A percentile compares a stretch with the other conserved stretches of the same genome.
Evolutionary conservation across 2,329 filamentous ascomycete species (phyloP).

Genomic region (Gaeumannomyces tritici): DNA sequence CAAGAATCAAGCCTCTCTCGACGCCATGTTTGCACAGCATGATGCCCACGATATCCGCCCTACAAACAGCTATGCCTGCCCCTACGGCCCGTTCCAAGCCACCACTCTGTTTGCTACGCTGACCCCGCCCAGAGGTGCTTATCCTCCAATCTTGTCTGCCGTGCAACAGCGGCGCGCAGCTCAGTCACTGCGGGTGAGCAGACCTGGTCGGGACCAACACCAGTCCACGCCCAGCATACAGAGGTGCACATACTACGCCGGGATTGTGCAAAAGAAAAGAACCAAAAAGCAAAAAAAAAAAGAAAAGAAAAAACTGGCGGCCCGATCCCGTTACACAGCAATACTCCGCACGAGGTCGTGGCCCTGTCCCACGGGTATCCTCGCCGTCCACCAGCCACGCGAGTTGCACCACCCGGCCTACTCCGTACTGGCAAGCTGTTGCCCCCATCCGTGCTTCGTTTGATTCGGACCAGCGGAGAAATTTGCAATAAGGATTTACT

Average conservation of each 20-base stretch:
- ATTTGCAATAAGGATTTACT: not conserved
- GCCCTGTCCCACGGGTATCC: not conserved
- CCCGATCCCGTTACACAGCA: not conserved
- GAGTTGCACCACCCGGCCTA: not conserved
- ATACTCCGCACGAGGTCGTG: not conserved
- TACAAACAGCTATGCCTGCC: not conserved
- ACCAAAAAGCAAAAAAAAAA: no score
- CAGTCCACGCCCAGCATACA: no score
- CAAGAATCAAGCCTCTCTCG: not conserved
- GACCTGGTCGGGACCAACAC: no score
- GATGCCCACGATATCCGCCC: not conserved
- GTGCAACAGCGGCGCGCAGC: not conserved
- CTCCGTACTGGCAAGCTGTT: not conserved
- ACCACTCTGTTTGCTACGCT: not conserved
- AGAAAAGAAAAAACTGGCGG: not conserved
- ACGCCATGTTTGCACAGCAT: not conserved
- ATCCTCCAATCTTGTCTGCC: not conserved
- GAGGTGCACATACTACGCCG: not conserved
- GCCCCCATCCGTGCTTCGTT: not conserved
- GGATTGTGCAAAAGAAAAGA: no score
- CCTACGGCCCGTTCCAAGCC: not conserved
- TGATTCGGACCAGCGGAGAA: not conserved
- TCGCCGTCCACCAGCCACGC: not conserved
- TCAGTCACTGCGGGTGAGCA: not conserved
- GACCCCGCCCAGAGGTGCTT: not conserved